Base-by-base conservation (phyloP, 306 rosid species). In the Vigna trinervia region DNA sequence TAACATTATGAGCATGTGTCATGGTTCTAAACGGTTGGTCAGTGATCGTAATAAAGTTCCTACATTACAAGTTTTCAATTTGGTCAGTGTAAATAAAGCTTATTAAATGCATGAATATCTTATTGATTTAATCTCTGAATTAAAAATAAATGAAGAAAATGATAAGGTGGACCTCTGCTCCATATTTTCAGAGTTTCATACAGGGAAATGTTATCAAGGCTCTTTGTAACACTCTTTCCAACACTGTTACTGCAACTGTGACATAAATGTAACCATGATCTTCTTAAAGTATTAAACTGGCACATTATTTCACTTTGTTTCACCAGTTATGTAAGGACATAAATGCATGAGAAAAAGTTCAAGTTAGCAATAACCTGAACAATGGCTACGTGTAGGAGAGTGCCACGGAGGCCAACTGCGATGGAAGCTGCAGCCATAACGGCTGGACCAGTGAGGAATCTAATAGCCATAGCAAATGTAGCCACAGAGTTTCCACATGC, bases 401-500 rank as follows among this genome's bases (percentile, higher is more conserved):
- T 92, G 11, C 98, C 97, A 1, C 98, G 97, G 14, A 94, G 81
- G 68, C 98, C 98, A 22, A 94, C 87, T 0, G 93, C 96, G 11
- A 94, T 83, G 36, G 98, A 92, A 83, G 98, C 92, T 0, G 85
- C 90, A 6, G 97, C 98, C 98, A 94, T 94, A 1, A 94, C 98
- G 0, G 97, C 98, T 0, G 98, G 98, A 54, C 97, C 98, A 5
- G 94, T 89, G 26, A 94, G 91, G 86, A 94, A 94, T 75, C 98
- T 86, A 6, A 90, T 71, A 0, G 97, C 98, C 98, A 94, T 91
- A 65, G 98, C 94, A 78, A 91, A 94, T 17, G 88, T 53, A 5
- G 97, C 98, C 43, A 91, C 88, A 1, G 98, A 91, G 86, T 94
- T 94, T 39, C 98, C 98, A 85, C 98, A 94, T 7, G 98, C 98